phyloP scores from a whole-genome alignment of 2,329 filamentous ascomycete genomes.

The Cercospora canescens region DNA sequence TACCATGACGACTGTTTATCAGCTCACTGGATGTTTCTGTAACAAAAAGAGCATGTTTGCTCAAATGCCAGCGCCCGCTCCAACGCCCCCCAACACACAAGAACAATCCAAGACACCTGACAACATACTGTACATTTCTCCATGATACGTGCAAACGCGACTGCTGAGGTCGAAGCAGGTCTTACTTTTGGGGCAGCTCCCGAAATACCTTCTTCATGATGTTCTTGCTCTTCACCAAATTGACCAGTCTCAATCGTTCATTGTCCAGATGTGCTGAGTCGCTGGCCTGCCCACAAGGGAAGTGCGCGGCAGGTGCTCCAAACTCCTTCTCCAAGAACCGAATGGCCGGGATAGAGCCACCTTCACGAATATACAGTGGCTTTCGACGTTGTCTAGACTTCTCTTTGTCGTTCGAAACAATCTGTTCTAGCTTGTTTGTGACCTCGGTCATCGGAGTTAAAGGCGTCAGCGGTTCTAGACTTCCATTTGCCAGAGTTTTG shows the following conservation, averaged over 20 bases:
- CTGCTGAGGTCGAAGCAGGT: neutral
- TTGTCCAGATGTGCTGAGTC: slow-evolving; percentile 94
- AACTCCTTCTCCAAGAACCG: slow-evolving; percentile 95
- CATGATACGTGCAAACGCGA: neutral
- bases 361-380: slow-evolving; percentile 92
- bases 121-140: neutral
- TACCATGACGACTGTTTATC: neutral
- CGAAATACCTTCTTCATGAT: slow-evolving; percentile 84
- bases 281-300: slow-evolving; percentile 92
- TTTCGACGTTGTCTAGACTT: slow-evolving; percentile 42
- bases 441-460: slow-evolving; percentile 30
- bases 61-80: neutral
- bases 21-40: neutral
- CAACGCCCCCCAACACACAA: neutral
- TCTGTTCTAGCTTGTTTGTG: slow-evolving; percentile 25
- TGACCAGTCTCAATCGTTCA: slow-evolving; percentile 83
- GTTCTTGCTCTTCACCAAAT: slow-evolving; percentile 86
- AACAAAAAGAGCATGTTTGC: slow-evolving; percentile 12
- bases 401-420: slow-evolving; percentile 38
- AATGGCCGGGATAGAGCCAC: slow-evolving; percentile 92
- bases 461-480: slow-evolving; percentile 29
- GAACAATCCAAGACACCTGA: neutral
- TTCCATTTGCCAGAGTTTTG: slow-evolving; percentile 12
- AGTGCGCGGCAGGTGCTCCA: slow-evolving; percentile 81
- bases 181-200: slow-evolving; percentile 33